Conservation (phyloP, 306 rosid genomes). For the Argentina anserina region DNA sequence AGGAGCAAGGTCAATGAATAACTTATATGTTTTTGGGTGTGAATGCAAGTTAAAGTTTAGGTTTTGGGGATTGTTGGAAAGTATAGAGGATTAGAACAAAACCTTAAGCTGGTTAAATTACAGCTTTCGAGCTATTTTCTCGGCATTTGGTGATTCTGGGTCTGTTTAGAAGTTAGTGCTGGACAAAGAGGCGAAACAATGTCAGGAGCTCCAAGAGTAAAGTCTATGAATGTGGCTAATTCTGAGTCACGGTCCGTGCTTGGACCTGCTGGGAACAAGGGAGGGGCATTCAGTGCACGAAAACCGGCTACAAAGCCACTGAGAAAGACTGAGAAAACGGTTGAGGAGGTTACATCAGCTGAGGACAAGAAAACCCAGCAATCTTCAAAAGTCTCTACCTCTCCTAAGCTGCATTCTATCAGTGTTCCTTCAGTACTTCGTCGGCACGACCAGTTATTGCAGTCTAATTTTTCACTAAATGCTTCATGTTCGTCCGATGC, state of each 20-base stretch:
- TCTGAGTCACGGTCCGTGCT: conserved; percentile 69
- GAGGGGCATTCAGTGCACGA: conserved; percentile 45
- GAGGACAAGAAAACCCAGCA: conserved; percentile 57
- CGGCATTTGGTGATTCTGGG: neutral
- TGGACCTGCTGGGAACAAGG: conserved; percentile 72
- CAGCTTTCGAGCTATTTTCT: neutral
- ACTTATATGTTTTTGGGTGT: conserved; percentile 12
- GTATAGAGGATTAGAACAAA: conserved; percentile 23
- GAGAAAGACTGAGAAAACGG: conserved; percentile 51
- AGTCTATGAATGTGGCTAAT: conserved; percentile 79
- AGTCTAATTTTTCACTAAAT: conserved; percentile 59
- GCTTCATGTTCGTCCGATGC: conserved; percentile 91
- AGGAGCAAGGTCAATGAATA: conserved; percentile 27
- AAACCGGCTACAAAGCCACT: conserved; percentile 53
- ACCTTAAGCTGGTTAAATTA: conserved; percentile 17
- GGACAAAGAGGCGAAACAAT: conserved; percentile 25
- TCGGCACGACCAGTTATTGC: conserved; percentile 69
- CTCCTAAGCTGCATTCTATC: conserved; percentile 45
- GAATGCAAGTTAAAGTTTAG: conserved; percentile 10
- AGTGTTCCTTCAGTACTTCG: conserved; percentile 57
- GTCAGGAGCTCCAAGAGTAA: conserved; percentile 79
- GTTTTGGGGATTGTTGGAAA: conserved; percentile 21
- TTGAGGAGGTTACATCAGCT: conserved; percentile 37
- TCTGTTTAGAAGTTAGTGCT: conserved; percentile 8
- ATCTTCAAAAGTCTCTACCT: conserved; percentile 29